These are phyloP conservation scores for Metschnikowia santaceciliae DNA, from an alignment of 805 yeast species.

Conservation along the genomic window DNA sequence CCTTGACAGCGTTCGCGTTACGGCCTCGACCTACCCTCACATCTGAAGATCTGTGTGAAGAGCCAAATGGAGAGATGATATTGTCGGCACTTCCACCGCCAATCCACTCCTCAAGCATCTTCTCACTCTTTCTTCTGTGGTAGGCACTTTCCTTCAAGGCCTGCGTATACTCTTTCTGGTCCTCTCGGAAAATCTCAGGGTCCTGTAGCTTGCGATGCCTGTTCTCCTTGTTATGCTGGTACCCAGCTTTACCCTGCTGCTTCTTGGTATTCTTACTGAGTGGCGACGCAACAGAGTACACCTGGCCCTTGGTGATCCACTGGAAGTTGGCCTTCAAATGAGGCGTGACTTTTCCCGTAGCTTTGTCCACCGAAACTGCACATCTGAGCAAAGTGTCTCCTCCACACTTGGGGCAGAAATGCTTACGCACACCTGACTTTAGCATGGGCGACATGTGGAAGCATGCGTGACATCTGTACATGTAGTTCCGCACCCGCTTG, in stretches of 20 bases:
- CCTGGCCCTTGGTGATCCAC: conserved; percentile 88
- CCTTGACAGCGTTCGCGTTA: conserved; percentile 62
- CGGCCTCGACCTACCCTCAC: conserved; percentile 86
- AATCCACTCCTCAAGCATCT: conserved; percentile 79
- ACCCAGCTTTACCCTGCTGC: conserved; percentile 73
- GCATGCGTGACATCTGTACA: conserved; percentile 97
- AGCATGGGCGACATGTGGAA: conserved; percentile 78
- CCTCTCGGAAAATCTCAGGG: conserved; percentile 71
- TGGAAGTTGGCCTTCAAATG: conserved; percentile 88
- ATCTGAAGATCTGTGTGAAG: conserved; percentile 45
- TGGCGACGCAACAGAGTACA: conserved; percentile 82
- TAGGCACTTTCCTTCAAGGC: conserved; percentile 86
- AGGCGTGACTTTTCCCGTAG: conserved; percentile 78
- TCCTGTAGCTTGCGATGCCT: conserved; percentile 47
- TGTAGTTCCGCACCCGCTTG: conserved; percentile 80
- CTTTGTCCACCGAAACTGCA: conserved; percentile 78
- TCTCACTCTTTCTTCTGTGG: conserved; percentile 83
- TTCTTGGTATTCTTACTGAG: conserved; percentile 70
- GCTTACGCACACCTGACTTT: conserved; percentile 69
- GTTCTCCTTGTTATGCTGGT: conserved; percentile 64
- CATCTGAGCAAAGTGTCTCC: conserved; percentile 87
- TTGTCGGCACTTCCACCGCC: conserved; percentile 94
- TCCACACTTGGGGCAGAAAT: conserved; percentile 95
- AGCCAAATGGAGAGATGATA: conserved; percentile 76
- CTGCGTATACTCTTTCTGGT: conserved; percentile 88